phyloP scores from a whole-genome alignment of 306 rosid species.

The Astragalus membranaceus region DNA sequence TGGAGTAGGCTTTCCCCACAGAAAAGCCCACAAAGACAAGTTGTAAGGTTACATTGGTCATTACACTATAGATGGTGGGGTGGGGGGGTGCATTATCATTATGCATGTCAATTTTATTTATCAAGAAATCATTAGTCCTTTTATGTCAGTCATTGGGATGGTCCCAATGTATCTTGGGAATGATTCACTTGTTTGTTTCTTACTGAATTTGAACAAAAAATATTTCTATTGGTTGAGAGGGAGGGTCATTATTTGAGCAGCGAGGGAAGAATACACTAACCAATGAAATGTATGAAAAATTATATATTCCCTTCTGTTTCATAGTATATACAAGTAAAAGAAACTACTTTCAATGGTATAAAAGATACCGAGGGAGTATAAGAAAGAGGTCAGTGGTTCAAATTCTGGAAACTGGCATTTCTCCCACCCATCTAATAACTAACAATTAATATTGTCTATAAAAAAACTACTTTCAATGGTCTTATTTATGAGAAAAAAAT shows the following conservation, averaged over 20 bases:
- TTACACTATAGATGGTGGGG: not conserved
- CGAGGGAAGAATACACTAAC: no score
- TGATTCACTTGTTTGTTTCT: constrained; percentile 8
- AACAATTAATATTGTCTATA: no score
- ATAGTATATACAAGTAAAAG: no score
- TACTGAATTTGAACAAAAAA: not conserved
- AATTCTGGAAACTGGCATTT: no score
- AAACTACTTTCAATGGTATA: no score
- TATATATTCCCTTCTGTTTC: no score
- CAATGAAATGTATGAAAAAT: no score
- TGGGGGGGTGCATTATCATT: not conserved
- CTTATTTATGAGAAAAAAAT: no score
- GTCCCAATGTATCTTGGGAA: constrained; percentile 10
- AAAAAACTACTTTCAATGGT: no score
- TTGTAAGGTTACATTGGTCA: not conserved
- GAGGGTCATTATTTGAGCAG: not conserved
- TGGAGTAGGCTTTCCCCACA: constrained; percentile 4
- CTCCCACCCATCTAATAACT: no score
- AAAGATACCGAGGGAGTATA: no score
- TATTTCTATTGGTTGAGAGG: not conserved
- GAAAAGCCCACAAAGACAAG: not conserved
- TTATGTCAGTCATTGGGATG: not conserved
- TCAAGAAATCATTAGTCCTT: not conserved
- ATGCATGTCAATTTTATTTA: not conserved
- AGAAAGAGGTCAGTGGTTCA: no score